These are phyloP conservation scores for Tetraselmis chui DNA, from an alignment of 139 green algal genomes.

Conservation along the genomic window DNA sequence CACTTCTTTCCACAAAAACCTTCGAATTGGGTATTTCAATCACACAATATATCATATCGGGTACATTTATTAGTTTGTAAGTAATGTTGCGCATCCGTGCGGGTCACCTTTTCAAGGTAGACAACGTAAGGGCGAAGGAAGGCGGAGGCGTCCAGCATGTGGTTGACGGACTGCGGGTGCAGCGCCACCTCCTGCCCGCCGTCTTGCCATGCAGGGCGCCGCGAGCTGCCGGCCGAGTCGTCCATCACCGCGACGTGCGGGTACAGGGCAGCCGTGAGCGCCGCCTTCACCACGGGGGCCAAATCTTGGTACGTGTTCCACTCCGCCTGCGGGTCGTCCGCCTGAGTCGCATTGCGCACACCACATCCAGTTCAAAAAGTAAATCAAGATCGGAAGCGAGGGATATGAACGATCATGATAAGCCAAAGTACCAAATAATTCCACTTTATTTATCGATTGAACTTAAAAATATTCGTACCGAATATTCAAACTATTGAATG, in stretches of 20 bases:
- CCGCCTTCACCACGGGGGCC: conserved; percentile 51
- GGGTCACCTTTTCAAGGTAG: conserved; percentile 74
- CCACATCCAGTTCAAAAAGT: conserved; percentile 7
- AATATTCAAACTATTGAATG: too few species aligned
- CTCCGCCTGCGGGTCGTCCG: not conserved
- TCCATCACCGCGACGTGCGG: conserved; percentile 77
- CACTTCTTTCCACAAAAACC: too few species aligned
- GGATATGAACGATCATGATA: too few species aligned
- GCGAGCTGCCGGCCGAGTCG: conserved; percentile 23
- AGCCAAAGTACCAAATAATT: too few species aligned
- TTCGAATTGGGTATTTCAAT: too few species aligned
- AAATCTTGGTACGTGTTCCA: not conserved
- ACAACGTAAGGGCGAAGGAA: conserved; percentile 64
- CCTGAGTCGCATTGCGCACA: not conserved
- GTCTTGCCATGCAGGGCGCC: conserved; percentile 44
- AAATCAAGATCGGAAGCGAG: conserved; percentile 13
- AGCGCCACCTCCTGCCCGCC: conserved; percentile 47
- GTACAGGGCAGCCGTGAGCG: conserved; percentile 75
- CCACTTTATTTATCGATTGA: too few species aligned
- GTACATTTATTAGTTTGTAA: too few species aligned
- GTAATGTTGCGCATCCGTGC: too few species aligned
- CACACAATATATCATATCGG: too few species aligned
- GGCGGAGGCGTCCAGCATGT: conserved; percentile 30
- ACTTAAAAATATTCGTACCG: too few species aligned
- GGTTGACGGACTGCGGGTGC: conserved; percentile 59